These are phyloP conservation scores for Pichia deserticola DNA, from an alignment of 805 yeast species.

Conservation along the genomic window DNA sequence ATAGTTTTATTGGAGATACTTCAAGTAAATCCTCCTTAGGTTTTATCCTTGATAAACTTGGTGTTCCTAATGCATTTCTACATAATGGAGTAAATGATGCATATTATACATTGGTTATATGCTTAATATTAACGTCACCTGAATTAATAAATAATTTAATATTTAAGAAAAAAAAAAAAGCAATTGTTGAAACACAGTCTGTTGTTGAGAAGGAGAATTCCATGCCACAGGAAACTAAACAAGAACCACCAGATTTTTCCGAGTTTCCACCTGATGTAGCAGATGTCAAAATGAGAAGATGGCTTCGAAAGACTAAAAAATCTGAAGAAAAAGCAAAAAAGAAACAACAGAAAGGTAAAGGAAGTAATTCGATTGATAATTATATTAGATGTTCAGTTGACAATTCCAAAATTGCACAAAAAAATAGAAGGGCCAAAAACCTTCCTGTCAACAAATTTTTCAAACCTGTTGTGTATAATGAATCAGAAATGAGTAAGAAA, in stretches of 20 bases:
- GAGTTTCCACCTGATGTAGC: not conserved
- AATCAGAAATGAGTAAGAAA: conserved; percentile 3
- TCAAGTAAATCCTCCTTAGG: conserved; percentile 15
- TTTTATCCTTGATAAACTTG: conserved; percentile 22
- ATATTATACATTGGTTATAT: conserved; percentile 23
- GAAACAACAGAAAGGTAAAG: not conserved
- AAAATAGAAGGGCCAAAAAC: conserved; percentile 1
- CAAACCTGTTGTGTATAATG: conserved; percentile 9
- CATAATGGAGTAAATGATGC: conserved; percentile 30
- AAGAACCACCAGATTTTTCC: conserved; percentile 2
- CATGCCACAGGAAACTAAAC: not conserved
- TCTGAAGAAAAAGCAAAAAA: conserved; percentile 5
- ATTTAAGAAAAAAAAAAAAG: not conserved
- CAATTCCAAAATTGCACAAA: conserved; percentile 11
- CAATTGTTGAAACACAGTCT: not conserved
- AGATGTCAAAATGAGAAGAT: conserved; percentile 1
- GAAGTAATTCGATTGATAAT: not conserved
- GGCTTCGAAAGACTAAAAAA: not conserved
- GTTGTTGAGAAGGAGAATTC: not conserved
- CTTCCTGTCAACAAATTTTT: conserved; percentile 12
- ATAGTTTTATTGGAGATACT: conserved; percentile 12
- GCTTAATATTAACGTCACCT: conserved; percentile 22
- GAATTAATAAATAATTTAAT: conserved; percentile 19
- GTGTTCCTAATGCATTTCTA: conserved; percentile 23
- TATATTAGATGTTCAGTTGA: conserved; percentile 15